phyloP scores from a whole-genome alignment of 352 stramenopile species.

The Phytophthora litchii region DNA sequence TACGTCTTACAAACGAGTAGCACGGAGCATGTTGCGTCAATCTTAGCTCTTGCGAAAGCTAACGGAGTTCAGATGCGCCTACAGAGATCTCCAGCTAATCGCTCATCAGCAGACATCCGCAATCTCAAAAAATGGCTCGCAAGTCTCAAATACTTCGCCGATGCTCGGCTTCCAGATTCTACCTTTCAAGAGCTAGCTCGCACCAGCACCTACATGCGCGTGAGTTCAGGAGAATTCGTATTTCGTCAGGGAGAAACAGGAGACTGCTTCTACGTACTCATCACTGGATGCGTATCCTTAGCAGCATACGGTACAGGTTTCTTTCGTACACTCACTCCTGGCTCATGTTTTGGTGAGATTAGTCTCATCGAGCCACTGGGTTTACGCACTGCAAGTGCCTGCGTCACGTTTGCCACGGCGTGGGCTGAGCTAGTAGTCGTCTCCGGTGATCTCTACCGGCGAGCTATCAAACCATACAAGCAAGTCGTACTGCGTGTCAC shows the following conservation, averaged over 20 bases:
- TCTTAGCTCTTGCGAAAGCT: slow-evolving; percentile 40
- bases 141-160: slow-evolving; percentile 72
- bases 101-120: slow-evolving; percentile 48
- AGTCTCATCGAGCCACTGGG: slow-evolving; percentile 62
- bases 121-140: slow-evolving; percentile 71
- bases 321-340: slow-evolving; percentile 70
- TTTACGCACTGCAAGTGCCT: slow-evolving; percentile 63
- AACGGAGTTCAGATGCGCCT: slow-evolving; percentile 47
- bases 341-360: slow-evolving; percentile 76
- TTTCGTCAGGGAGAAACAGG: slow-evolving; percentile 76
- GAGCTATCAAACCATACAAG: slow-evolving; percentile 76
- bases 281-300: slow-evolving; percentile 66
- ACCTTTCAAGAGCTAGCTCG: slow-evolving; percentile 62
- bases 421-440: slow-evolving; percentile 63
- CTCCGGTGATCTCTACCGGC: slow-evolving; percentile 66
- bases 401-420: slow-evolving; percentile 58
- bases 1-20: slow-evolving; percentile 51
- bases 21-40: slow-evolving; percentile 40
- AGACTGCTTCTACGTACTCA: slow-evolving; percentile 76
- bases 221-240: slow-evolving; percentile 58
- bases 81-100: slow-evolving; percentile 39
- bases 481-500: slow-evolving; percentile 63
- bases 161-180: slow-evolving; percentile 53
- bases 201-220: slow-evolving; percentile 46
- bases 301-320: slow-evolving; percentile 71